Percentiles rank a stretch among this genome's conserved stretches.
Evolutionary conservation across 2,329 filamentous ascomycete species (phyloP).

Genomic region (Balansia obtecta): DNA sequence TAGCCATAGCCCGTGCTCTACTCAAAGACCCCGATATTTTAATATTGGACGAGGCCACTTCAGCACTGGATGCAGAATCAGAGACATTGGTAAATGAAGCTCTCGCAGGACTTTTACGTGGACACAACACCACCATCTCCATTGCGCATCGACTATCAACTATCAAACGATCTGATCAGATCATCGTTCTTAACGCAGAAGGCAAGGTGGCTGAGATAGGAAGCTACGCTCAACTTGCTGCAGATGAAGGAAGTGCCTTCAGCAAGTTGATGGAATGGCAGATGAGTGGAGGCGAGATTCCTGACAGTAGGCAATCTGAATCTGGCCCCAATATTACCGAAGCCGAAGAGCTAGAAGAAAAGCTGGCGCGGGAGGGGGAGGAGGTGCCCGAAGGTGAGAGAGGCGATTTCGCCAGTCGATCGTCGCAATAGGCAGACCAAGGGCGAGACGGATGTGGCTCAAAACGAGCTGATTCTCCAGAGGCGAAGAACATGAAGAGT

Average conservation of each 20-base stretch:
- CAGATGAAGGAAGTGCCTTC: constrained; percentile 69
- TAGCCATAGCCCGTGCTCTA: constrained; percentile 88
- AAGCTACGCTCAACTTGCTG: constrained; percentile 64
- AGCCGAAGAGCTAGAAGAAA: constrained; percentile 37
- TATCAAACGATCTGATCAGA: constrained; percentile 88
- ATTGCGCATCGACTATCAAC: constrained; percentile 94
- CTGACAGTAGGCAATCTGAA: constrained; percentile 25
- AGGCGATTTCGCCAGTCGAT: background rate
- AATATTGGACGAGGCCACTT: constrained; percentile 93
- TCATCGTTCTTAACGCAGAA: constrained; percentile 80
- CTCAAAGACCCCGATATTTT: constrained; percentile 95
- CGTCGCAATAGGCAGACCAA: background rate
- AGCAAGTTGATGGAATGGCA: constrained; percentile 98
- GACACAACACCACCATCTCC: constrained; percentile 90
- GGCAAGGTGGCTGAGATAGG: constrained; percentile 87
- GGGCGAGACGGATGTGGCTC: background rate
- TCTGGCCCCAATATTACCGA: constrained; percentile 33
- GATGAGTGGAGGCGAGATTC: constrained; percentile 69
- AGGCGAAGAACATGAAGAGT: background rate
- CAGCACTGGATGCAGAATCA: constrained; percentile 88
- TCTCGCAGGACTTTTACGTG: constrained; percentile 64
- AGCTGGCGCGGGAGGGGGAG: constrained; percentile 19
- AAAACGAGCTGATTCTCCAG: background rate
- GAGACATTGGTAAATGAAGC: constrained; percentile 95
- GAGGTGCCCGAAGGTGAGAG: background rate